Percentiles rank a stretch among this genome's conserved stretches.
phyloP scores from a whole-genome alignment of 176 grass and related monocot species.

The Aegilops bicornis region DNA sequence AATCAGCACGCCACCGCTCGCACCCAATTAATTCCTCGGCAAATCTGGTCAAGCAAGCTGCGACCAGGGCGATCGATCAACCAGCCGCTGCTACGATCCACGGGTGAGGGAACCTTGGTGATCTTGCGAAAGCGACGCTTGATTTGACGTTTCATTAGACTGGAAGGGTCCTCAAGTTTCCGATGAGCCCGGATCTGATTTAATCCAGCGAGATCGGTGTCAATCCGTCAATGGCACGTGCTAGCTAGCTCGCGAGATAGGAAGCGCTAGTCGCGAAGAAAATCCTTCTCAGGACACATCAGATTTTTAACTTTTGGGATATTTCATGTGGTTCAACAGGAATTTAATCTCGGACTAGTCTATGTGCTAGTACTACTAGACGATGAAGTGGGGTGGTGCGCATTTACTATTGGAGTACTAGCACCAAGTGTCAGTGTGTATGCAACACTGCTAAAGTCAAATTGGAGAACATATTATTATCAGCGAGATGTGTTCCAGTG shows the following conservation, averaged over 20 bases:
- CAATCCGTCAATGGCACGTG: not conserved
- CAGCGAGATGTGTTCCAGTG: not conserved
- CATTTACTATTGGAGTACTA: not conserved
- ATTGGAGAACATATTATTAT: not conserved
- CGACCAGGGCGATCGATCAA: not conserved
- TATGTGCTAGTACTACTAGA: no score
- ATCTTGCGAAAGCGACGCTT: not conserved
- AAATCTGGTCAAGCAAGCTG: not conserved
- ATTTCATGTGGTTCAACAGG: no score
- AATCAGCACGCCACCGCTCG: not conserved
- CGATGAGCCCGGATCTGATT: not conserved
- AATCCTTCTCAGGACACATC: no score
- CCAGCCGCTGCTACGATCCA: no score
- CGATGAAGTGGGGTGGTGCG: no score
- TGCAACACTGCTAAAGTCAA: not conserved
- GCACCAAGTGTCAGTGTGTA: not conserved
- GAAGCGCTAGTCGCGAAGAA: no score
- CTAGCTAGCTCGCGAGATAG: not conserved
- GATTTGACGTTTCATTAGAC: not conserved
- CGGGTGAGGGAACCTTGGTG: not conserved
- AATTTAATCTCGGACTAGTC: no score
- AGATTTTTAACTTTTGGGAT: no score
- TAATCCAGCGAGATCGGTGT: not conserved
- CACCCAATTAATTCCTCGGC: not conserved
- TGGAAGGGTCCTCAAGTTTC: not conserved